phyloP scores from a whole-genome alignment of 2,329 filamentous ascomycete species.

The Colletotrichum karsti region DNA sequence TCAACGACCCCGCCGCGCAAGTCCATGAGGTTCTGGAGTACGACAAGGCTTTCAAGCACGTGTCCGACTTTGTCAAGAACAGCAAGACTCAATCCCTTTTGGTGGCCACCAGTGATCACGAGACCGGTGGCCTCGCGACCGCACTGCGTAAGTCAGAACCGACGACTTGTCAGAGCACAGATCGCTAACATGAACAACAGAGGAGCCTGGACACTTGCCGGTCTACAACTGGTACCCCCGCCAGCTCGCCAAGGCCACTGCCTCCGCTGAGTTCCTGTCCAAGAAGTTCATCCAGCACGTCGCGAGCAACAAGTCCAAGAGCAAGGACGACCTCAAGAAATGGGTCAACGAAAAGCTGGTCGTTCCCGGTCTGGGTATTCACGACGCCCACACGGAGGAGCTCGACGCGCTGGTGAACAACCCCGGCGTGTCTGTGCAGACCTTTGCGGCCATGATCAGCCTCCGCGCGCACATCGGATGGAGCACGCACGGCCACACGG shows the following conservation, averaged over 20 bases:
- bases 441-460: conserved; percentile 87
- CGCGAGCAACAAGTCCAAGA: conserved; percentile 40
- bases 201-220: conserved; percentile 60
- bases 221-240: conserved; percentile 82
- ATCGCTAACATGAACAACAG: conserved; percentile 41
- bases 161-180: conserved; percentile 37
- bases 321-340: conserved; percentile 53
- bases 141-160: conserved; percentile 71
- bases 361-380: conserved; percentile 76
- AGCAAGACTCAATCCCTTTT: conserved; percentile 80
- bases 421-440: conserved; percentile 60
- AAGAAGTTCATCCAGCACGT: conserved; percentile 70
- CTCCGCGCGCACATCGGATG: conserved; percentile 90
- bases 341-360: conserved; percentile 78
- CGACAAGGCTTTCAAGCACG: conserved; percentile 83
- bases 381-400: conserved; percentile 76
- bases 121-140: conserved; percentile 88
- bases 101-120: conserved; percentile 93
- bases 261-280: conserved; percentile 78
- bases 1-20: conserved; percentile 84
- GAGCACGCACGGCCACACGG: conserved; percentile 93
- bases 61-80: conserved; percentile 84
- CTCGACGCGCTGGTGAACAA: conserved; percentile 70
- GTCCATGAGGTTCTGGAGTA: conserved; percentile 96
- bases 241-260: conserved; percentile 79